Percentiles rank a stretch among this genome's conserved stretches.
phyloP scores from a whole-genome alignment of 768 basidiomycete species.

The Mycena galericulata region DNA sequence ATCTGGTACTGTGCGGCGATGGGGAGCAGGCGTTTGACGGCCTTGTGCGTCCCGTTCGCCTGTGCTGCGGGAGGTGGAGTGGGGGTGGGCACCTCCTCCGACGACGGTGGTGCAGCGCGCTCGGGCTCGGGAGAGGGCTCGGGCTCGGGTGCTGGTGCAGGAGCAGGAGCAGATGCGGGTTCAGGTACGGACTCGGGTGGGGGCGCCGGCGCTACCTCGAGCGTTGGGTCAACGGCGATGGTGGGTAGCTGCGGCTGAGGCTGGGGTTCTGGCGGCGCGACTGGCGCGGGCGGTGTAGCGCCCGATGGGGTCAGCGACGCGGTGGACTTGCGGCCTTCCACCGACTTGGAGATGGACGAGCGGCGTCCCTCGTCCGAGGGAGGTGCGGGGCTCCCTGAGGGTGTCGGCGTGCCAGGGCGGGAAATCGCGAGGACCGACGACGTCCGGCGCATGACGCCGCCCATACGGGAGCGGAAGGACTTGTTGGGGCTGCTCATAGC shows the following conservation, averaged over 20 bases:
- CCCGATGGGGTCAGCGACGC: constrained; percentile 18
- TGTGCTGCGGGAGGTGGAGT: no score
- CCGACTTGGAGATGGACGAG: constrained; percentile 17
- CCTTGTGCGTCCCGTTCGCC: constrained; percentile 43
- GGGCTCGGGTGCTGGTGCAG: constrained; percentile 10
- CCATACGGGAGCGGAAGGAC: constrained; percentile 71
- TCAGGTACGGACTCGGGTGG: constrained; percentile 32
- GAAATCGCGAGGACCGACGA: constrained; percentile 64
- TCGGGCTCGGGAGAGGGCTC: background rate
- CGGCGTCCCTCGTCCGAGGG: constrained; percentile 24
- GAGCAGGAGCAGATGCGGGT: constrained; percentile 34
- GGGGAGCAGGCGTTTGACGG: constrained; percentile 37
- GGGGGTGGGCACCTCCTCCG: background rate
- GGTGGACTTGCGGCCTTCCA: constrained; percentile 24
- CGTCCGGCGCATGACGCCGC: constrained; percentile 69
- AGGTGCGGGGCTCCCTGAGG: constrained; percentile 36
- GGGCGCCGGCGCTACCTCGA: no score
- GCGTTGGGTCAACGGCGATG: background rate
- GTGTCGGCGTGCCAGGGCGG: constrained; percentile 46
- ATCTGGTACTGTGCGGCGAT: constrained; percentile 37
- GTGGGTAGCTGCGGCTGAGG: background rate
- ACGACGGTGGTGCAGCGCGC: constrained; percentile 1
- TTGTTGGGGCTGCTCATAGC: constrained; percentile 48
- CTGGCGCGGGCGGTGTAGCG: background rate
- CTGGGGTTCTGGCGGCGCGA: background rate